These are phyloP conservation scores for Xylaria bambusicola DNA, from an alignment of 495 filamentous ascomycete species.

Conservation along the genomic window DNA sequence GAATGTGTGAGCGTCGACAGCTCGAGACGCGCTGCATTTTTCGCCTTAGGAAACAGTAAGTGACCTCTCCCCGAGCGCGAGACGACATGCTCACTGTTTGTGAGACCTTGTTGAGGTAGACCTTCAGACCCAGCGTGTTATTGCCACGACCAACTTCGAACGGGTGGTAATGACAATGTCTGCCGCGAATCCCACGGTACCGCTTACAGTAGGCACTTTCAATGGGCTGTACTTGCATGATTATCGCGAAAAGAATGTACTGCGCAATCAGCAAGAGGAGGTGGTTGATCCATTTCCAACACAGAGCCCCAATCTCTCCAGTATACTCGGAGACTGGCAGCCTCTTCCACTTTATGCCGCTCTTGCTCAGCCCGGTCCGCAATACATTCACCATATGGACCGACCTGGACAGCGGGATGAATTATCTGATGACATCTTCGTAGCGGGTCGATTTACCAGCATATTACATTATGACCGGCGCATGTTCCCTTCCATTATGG, in stretches of 20 bases:
- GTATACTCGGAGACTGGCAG: conserved; percentile 1
- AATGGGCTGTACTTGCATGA: conserved; percentile 85
- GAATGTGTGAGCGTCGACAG: conserved; percentile 85
- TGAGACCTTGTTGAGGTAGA: conserved; percentile 77
- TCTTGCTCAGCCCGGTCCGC: conserved; percentile 77
- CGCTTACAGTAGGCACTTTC: conserved; percentile 84
- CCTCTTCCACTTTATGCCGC: conserved; percentile 64
- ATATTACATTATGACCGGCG: conserved; percentile 88
- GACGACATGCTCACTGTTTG: conserved; percentile 27
- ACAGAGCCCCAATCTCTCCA: background rate
- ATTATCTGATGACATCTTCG: conserved; percentile 67
- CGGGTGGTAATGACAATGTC: conserved; percentile 85
- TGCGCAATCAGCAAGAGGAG: conserved; percentile 27
- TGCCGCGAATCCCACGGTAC: conserved; percentile 67
- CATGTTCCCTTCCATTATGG: conserved; percentile 76
- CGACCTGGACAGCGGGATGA: conserved; percentile 50
- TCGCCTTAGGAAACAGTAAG: conserved; percentile 71
- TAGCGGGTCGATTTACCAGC: conserved; percentile 87
- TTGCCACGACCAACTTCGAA: conserved; percentile 73
- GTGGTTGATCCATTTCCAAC: conserved; percentile 34
- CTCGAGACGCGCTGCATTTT: conserved; percentile 66
- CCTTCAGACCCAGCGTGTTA: conserved; percentile 70
- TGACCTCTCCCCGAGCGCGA: conserved; percentile 14
- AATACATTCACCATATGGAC: conserved; percentile 78
- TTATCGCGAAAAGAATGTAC: conserved; percentile 49